Evolutionary conservation across 306 rosid genomes (phyloP).

Genomic region (Lathyrus sativus): DNA sequence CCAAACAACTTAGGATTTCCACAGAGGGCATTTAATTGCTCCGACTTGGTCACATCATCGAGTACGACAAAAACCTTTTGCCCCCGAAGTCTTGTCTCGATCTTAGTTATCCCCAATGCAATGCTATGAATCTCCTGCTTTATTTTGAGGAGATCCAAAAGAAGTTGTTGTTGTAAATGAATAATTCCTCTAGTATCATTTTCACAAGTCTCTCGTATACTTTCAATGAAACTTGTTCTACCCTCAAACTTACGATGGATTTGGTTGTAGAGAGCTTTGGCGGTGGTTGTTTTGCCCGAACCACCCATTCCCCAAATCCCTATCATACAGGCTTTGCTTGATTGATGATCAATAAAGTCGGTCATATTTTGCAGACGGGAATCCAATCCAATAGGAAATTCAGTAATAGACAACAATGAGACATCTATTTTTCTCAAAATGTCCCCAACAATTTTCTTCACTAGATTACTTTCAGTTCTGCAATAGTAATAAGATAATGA

Average conservation of each 20-base stretch:
- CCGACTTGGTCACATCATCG: too few species aligned
- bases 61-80: not conserved
- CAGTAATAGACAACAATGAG: not conserved
- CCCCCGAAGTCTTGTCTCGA: not conserved
- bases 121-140: not conserved
- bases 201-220: slow-evolving; percentile 23
- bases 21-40: too few species aligned
- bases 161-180: slow-evolving; percentile 5
- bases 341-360: not conserved
- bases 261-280: not conserved
- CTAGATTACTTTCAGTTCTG: not conserved
- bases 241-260: not conserved
- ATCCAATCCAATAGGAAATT: slow-evolving; percentile 7
- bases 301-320: slow-evolving; percentile 36
- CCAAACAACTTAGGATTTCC: too few species aligned
- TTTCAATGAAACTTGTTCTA: slow-evolving; percentile 13
- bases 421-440: not conserved
- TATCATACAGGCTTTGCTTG: not conserved
- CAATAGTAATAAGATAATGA: not conserved
- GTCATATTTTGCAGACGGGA: not conserved
- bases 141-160: not conserved
- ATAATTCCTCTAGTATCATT: not conserved
- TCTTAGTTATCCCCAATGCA: not conserved
- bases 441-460: not conserved
- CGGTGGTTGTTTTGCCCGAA: not conserved